Conservation (phyloP, 768 basidiomycete genomes). For the Boletus vermiculosoides region DNA sequence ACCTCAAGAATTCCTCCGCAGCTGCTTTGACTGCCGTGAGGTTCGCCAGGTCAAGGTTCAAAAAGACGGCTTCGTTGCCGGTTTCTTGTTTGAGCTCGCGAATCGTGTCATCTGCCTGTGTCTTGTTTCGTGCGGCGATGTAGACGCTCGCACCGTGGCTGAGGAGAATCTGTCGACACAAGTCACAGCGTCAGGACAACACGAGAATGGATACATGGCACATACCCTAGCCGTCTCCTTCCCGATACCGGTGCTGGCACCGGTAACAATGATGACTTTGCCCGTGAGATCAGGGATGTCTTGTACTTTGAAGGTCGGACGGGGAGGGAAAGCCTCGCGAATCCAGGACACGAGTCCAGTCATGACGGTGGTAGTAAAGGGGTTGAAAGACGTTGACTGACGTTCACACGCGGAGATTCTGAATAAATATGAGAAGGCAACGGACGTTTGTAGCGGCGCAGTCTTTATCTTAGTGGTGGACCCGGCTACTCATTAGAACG, state of each 20-base stretch:
- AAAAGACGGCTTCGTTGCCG: constrained; percentile 32
- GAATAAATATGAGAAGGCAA: not conserved
- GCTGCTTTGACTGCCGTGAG: constrained; percentile 34
- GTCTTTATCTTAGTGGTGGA: not conserved
- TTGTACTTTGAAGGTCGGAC: constrained; percentile 27
- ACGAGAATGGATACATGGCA: not conserved
- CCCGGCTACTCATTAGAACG: too few relatives aligned
- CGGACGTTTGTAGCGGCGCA: not conserved
- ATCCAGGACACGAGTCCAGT: constrained; percentile 4
- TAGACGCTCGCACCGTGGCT: constrained; percentile 37
- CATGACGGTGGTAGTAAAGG: constrained; percentile 1
- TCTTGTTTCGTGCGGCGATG: constrained; percentile 30
- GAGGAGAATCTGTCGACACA: constrained; percentile 23
- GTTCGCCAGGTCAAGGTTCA: constrained; percentile 40
- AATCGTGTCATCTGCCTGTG: constrained; percentile 30
- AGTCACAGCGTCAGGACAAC: not conserved
- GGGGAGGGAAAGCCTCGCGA: constrained; percentile 18
- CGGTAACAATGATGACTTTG: constrained; percentile 37
- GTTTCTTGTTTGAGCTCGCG: constrained; percentile 31
- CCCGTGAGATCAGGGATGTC: constrained; percentile 37
- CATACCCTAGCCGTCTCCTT: constrained; percentile 25
- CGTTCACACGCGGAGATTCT: not conserved
- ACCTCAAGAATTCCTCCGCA: constrained; percentile 34
- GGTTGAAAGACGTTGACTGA: not conserved
- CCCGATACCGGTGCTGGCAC: constrained; percentile 33